phyloP scores from a whole-genome alignment of 768 basidiomycete species.

The Vararia minispora region DNA sequence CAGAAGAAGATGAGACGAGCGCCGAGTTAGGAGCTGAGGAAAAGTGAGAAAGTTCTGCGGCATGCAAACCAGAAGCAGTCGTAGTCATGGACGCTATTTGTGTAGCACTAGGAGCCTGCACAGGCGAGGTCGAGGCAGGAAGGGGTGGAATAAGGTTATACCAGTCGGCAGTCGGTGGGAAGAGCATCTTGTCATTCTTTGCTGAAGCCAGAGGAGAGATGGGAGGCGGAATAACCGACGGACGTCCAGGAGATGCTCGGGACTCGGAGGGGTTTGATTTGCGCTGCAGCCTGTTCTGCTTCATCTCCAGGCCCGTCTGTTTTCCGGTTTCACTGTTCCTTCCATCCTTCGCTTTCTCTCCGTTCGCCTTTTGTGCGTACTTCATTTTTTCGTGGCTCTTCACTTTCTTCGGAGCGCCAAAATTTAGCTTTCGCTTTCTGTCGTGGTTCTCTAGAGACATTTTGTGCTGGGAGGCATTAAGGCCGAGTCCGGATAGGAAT shows the following conservation, averaged over 20 bases:
- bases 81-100: slow-evolving; percentile 33
- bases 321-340: slow-evolving; percentile 1
- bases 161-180: slow-evolving; percentile 39
- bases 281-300: no score
- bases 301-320: no score
- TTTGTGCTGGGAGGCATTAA: slow-evolving; percentile 4
- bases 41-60: slow-evolving; percentile 34
- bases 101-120: slow-evolving; percentile 27
- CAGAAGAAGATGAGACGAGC: slow-evolving; percentile 41
- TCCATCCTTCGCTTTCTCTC: neutral
- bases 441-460: slow-evolving; percentile 14
- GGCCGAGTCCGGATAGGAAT: slow-evolving; percentile 29
- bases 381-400: neutral
- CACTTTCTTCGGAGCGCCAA: neutral
- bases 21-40: slow-evolving; percentile 35
- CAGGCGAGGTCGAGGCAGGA: slow-evolving; percentile 17
- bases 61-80: slow-evolving; percentile 38
- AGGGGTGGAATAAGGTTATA: slow-evolving; percentile 37
- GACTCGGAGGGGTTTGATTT: no score
- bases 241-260: no score
- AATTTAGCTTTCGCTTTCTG: slow-evolving; percentile 4
- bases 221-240: no score
- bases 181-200: slow-evolving; percentile 14
- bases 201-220: slow-evolving; percentile 1
- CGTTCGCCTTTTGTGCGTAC: slow-evolving; percentile 1